Evolutionary conservation across 2,329 filamentous ascomycete species (phyloP), one percentile per base, ranked within the genome.

Genomic region (Pseudogymnoascus sp.): DNA sequence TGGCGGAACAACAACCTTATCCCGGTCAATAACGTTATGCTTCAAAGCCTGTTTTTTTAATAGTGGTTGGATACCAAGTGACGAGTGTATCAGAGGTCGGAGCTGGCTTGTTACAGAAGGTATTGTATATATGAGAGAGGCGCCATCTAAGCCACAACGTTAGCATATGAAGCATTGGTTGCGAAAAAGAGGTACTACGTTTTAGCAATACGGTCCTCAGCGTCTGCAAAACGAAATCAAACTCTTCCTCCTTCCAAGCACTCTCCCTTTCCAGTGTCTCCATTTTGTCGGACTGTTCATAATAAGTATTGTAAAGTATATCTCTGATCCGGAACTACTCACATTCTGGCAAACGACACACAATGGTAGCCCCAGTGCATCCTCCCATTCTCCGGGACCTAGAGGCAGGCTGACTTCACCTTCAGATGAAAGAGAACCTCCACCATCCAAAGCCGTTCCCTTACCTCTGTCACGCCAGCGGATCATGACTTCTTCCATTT

Each of bases 281-380:
- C 74, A 97, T 63, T 21, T 63, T 35, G 64, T 66, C 65, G 23
- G 65, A 68, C 64, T 67, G 58, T n/a, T 63, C 16, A 49, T 33
- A 52, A 52, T 58, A 26, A 23, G n/a, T 63, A 73, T 62, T 74
- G 69, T 64, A 65, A 14, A n/a, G 23, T 31, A 26, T 26, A 38
- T 29, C 6, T 19, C 14, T 45, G 29, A 31, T 61, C 14, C 26
- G 62, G 41, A 52, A 10, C 6, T 29, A 75, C 84, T 76, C 74
- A 92, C 92, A 73, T 96, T 94, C 74, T 97, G 92, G 73, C 93
- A 96, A n/a, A 97, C 92, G 7, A 99, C 89, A 71, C 91, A 95
- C 38, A 99, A 78, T 0, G 92, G 91, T 62, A 99, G 76, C 0
- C 92, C 92, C 7, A 97, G 77, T 4, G 87, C 90, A 71, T 96